Evolutionary conservation across 2,329 filamentous ascomycete species (phyloP), one percentile per base, ranked within the genome.

Genomic region (Akanthomyces muscarius): DNA sequence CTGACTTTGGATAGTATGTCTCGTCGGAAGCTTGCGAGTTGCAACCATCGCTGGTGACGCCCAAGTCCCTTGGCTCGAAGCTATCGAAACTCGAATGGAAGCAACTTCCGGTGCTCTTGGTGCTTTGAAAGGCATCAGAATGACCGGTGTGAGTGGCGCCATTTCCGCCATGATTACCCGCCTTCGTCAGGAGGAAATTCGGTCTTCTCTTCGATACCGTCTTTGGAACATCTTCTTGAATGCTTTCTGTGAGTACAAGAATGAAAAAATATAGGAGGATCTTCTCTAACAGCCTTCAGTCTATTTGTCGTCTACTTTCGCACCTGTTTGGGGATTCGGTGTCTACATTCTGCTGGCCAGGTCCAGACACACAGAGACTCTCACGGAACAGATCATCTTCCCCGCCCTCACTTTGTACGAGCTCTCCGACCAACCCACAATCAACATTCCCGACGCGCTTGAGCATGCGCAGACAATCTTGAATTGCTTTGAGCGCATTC

Each of bases 101-200:
- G 67, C 66, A 18, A 72, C 70, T 0, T 58, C 70, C 0, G 68
- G 68, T 41, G 64, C 67, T 2, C 61, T 72, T 6, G 64, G 66
- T 7, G 63, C 63, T 2, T 78, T 80, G 70, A 80, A 78, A 62
- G 72, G 73, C 13, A 70, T 80, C 55, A 78, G 77, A 64, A 76
- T 80, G 72, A 74, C 73, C 61, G 78, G 78, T 0, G 67, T 79
- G 25, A 73, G 73, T 13, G 70, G 73, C 28, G 69, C 68, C 18
- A 65, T 78, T 21, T 70, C 70, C 0, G 51, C 64, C 6, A 71
- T 72, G 14, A 66, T 79, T 21, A 73, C 76, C 55, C 62, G 67
- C 41, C 69, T 78, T 6, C 70, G 77, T 18, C 65, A 73, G 1
- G 63, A 71, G 5, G 78, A 79, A 64, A 57, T 79, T 73, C 66